Conservation (phyloP, 1,284 basidiomycete species). For the Moesziomyces globuligerus region DNA sequence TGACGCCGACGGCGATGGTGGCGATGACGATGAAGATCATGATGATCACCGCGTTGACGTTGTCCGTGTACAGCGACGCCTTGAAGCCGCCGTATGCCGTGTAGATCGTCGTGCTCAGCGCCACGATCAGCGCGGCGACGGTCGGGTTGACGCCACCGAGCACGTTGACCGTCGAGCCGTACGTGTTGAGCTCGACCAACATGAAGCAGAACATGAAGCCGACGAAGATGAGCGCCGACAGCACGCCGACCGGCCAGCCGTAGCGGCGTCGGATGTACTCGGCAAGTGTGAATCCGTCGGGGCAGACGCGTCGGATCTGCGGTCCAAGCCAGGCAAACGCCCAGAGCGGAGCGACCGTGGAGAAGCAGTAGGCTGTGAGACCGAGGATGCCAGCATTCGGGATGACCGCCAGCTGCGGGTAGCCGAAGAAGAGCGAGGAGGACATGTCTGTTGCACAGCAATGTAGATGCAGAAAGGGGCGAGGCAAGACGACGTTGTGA, state of each 20-base stretch:
- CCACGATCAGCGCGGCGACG: slow-evolving; percentile 63
- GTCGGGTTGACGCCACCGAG: slow-evolving; percentile 61
- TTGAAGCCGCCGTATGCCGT: slow-evolving; percentile 67
- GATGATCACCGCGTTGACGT: slow-evolving; percentile 66
- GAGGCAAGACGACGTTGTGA: slow-evolving; percentile 7
- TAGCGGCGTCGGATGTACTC: slow-evolving; percentile 65
- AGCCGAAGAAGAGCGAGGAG: slow-evolving; percentile 64
- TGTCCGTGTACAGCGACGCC: slow-evolving; percentile 67
- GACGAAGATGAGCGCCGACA: slow-evolving; percentile 62
- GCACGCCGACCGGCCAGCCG: slow-evolving; percentile 64
- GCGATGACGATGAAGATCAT: slow-evolving; percentile 63
- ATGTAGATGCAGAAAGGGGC: background rate
- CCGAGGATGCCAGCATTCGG: slow-evolving; percentile 64
- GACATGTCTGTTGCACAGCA: slow-evolving; percentile 61
- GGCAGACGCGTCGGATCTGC: slow-evolving; percentile 60
- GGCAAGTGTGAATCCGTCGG: slow-evolving; percentile 66
- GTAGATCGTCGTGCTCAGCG: slow-evolving; percentile 65
- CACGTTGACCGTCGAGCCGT: slow-evolving; percentile 57
- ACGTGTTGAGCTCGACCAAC: slow-evolving; percentile 67
- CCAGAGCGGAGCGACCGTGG: slow-evolving; percentile 64
- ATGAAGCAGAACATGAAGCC: slow-evolving; percentile 68
- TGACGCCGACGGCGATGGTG: slow-evolving; percentile 59
- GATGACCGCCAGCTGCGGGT: slow-evolving; percentile 67
- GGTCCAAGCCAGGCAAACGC: slow-evolving; percentile 66
- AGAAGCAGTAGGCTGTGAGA: slow-evolving; percentile 62